phyloP scores from a whole-genome alignment of 345 rosid genomes.

The Combretum micranthum region DNA sequence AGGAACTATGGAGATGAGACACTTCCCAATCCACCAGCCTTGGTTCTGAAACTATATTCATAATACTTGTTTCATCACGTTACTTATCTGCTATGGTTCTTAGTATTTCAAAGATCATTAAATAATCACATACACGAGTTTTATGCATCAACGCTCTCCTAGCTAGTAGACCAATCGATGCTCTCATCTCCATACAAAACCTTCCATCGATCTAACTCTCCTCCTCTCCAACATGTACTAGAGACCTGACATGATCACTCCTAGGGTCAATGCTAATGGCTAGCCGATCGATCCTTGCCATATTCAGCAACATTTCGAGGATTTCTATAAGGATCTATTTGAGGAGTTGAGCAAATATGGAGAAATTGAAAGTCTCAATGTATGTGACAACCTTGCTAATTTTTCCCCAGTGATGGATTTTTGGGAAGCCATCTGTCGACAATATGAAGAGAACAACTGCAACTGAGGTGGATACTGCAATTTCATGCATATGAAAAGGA shows the following conservation, averaged over 20 bases:
- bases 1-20: too few species aligned
- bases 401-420: conserved; percentile 73
- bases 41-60: too few species aligned
- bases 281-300: conserved; percentile 48
- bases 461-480: conserved; percentile 74
- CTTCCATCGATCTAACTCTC: conserved; percentile 62
- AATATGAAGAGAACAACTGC: conserved; percentile 65
- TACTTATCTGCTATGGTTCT: too few species aligned
- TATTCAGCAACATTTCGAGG: conserved; percentile 64
- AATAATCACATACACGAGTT: too few species aligned
- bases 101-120: too few species aligned
- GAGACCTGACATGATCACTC: conserved; percentile 66
- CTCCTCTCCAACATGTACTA: conserved; percentile 78
- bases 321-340: conserved; percentile 60
- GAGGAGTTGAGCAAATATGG: conserved; percentile 68
- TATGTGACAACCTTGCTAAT: conserved; percentile 74
- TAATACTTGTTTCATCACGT: too few species aligned
- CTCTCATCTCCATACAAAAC: conserved; percentile 74
- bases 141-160: too few species aligned
- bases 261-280: conserved; percentile 46
- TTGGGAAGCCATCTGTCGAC: conserved; percentile 66
- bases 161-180: too few species aligned
- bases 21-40: too few species aligned
- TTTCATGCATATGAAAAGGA: conserved; percentile 59
- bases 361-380: conserved; percentile 56